phyloP scores from a whole-genome alignment of 306 rosid species.

The Trichosanthes truncata region DNA sequence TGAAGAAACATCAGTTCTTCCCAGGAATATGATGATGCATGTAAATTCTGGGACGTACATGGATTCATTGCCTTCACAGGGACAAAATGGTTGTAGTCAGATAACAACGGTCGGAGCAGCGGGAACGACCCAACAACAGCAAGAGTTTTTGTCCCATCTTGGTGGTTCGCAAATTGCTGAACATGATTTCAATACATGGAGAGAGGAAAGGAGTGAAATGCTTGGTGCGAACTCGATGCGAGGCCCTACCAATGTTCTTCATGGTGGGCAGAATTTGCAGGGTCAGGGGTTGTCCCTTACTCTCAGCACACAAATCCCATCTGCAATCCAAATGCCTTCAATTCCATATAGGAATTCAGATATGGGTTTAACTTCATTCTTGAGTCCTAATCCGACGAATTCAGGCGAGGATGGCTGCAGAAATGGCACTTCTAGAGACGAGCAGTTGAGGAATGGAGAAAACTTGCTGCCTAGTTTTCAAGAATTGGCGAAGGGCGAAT shows the following conservation, averaged over 20 bases:
- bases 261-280: slow-evolving; percentile 44
- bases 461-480: slow-evolving; percentile 34
- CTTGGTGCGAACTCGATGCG: slow-evolving; percentile 31
- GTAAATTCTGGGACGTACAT: slow-evolving; percentile 24
- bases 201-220: slow-evolving; percentile 40
- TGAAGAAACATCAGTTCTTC: slow-evolving; percentile 41
- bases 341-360: slow-evolving; percentile 34
- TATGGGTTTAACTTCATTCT: slow-evolving; percentile 36
- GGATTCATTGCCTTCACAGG: slow-evolving; percentile 43
- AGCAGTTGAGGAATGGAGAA: slow-evolving; percentile 34
- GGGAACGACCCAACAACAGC: slow-evolving; percentile 35
- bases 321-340: slow-evolving; percentile 48
- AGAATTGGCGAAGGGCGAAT: slow-evolving; percentile 34
- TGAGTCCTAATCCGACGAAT: slow-evolving; percentile 42
- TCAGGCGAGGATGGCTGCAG: slow-evolving; percentile 34
- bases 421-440: slow-evolving; percentile 40
- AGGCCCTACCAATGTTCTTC: slow-evolving; percentile 28
- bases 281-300: slow-evolving; percentile 70
- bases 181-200: slow-evolving; percentile 50
- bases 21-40: slow-evolving; percentile 46
- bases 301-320: slow-evolving; percentile 50
- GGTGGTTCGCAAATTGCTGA: slow-evolving; percentile 31
- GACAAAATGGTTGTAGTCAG: slow-evolving; percentile 38
- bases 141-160: slow-evolving; percentile 37
- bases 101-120: slow-evolving; percentile 35